Evolutionary conservation across 1,284 basidiomycete genomes (phyloP).

Genomic region (Cutaneotrichosporon spelunceum): DNA sequence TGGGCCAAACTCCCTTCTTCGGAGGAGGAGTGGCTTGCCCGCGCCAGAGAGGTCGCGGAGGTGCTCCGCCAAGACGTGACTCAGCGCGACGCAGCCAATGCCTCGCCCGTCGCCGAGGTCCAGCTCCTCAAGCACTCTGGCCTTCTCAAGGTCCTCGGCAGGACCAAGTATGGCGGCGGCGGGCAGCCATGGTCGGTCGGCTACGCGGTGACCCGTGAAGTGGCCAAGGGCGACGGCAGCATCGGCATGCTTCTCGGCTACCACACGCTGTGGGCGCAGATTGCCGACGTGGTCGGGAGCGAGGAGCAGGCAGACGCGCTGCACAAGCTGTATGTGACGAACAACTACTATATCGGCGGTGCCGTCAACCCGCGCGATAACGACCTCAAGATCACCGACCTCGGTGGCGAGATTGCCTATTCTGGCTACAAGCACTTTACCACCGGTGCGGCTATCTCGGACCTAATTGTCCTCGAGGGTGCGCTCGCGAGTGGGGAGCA

Average conservation of each 20-base stretch:
- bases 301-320: conserved; percentile 7
- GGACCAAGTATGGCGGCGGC: conserved; percentile 12
- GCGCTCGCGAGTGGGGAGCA: conserved; percentile 23
- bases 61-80: conserved; percentile 9
- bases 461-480: conserved; percentile 46
- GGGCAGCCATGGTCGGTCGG: conserved; percentile 12
- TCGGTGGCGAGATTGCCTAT: conserved; percentile 35
- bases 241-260: conserved; percentile 17
- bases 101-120: conserved; percentile 16
- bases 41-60: conserved; percentile 11
- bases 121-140: conserved; percentile 18
- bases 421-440: conserved; percentile 46
- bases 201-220: conserved; percentile 11
- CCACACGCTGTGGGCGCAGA: conserved; percentile 14
- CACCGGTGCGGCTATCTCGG: conserved; percentile 44
- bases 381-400: conserved; percentile 35
- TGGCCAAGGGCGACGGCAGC: conserved; percentile 15
- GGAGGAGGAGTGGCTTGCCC: conserved; percentile 10
- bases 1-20: conserved; percentile 4
- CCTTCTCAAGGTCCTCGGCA: conserved; percentile 12
- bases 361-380: conserved; percentile 48
- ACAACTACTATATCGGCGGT: conserved; percentile 37
- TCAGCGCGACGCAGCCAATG: conserved; percentile 12
- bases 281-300: conserved; percentile 10
- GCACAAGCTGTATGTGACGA: conserved; percentile 8